phyloP scores from a whole-genome alignment of 2,329 filamentous ascomycete genomes.

The Xylaria sp. region DNA sequence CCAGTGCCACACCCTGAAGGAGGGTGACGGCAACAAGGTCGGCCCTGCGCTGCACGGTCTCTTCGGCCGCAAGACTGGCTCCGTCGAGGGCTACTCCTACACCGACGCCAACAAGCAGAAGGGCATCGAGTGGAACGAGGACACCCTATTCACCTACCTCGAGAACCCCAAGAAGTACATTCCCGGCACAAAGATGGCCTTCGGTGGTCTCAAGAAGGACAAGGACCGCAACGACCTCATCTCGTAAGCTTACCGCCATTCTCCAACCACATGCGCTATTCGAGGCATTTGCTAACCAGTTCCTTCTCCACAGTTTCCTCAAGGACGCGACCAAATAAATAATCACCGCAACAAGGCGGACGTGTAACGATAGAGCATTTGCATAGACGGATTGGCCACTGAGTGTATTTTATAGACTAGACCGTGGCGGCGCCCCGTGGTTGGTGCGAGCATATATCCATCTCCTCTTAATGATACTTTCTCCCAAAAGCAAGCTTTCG shows the following conservation, averaged over 20 bases:
- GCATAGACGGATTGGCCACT: conserved; percentile 49
- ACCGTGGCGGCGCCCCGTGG: conserved; percentile 44
- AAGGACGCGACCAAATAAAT: conserved; percentile 75
- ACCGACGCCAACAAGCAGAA: conserved; percentile 99
- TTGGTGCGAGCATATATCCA: conserved; percentile 46
- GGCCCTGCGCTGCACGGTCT: conserved; percentile 97
- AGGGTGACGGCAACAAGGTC: conserved; percentile 94
- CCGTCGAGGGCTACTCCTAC: conserved; percentile 93
- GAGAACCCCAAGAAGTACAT: conserved; percentile 99
- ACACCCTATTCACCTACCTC: conserved; percentile 94
- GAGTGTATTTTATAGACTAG: conserved; percentile 50
- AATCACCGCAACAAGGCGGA: conserved; percentile 44
- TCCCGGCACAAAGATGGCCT: conserved; percentile 99
- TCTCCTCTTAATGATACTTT: conserved; percentile 46
- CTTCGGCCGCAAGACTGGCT: conserved; percentile 94
- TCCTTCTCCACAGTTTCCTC: conserved; percentile 65
- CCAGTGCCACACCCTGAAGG: conserved; percentile 97
- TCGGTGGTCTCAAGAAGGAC: conserved; percentile 99
- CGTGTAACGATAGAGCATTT: conserved; percentile 50
- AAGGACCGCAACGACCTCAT: conserved; percentile 99
- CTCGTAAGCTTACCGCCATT: conserved; percentile 71
- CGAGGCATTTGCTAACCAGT: conserved; percentile 2
- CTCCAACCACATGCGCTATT: background rate
- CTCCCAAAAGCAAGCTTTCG: conserved; percentile 25
- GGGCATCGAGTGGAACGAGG: conserved; percentile 87